Evolutionary conservation across 179 eudicot genomes (phyloP), one percentile per base, ranked within the genome.

Genomic region (Camellia oleifera): DNA sequence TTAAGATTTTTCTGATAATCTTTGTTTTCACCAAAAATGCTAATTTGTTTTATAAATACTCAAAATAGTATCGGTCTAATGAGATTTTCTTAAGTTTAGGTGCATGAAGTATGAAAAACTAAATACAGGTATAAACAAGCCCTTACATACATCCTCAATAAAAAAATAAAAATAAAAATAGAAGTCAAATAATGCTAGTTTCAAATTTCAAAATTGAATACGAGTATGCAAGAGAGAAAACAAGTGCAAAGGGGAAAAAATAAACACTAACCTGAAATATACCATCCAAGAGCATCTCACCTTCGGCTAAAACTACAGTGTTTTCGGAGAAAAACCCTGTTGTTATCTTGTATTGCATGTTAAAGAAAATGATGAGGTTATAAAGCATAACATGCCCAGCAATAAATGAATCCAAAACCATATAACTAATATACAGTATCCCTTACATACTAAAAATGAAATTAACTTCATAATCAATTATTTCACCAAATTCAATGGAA

Each of bases 221-320:
- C 13, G 4, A 60, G 0, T 46, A 18, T 12, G 44, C 44, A 54
- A 54, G 42, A 52, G 46, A 48, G 2, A 69, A 65, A 3, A 53
- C 20, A 69, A 40, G 68, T 65, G 65, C 1, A 6, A 68, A 75
- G 13, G 12, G 26, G 13, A 58, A 50, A 58, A 5, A 74, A 60
- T 53, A 32, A 56, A 71, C 13, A 74, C 87, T 67, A 45, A 94
- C 99, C 99, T 96, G 90, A 75, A 92, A 96, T 69, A 87, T 80
- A 63, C 97, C 97, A 82, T 88, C 87, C 82, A 89, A 78, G 54
- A 85, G 93, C 92, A 90, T 90, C 87, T 96, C 97, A 3, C 98
- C 99, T 92, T 96, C 98, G 71, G 97, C 99, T 75, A 96, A 90
- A 56, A 96, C 92, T 78, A 91, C 83, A 18, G 98, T 96, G 86